A percentile compares a stretch with the other conserved stretches of the same genome.
These are phyloP conservation scores for Setaria italica DNA, from an alignment of 202 grass and related monocot species.

Conservation along the genomic window DNA sequence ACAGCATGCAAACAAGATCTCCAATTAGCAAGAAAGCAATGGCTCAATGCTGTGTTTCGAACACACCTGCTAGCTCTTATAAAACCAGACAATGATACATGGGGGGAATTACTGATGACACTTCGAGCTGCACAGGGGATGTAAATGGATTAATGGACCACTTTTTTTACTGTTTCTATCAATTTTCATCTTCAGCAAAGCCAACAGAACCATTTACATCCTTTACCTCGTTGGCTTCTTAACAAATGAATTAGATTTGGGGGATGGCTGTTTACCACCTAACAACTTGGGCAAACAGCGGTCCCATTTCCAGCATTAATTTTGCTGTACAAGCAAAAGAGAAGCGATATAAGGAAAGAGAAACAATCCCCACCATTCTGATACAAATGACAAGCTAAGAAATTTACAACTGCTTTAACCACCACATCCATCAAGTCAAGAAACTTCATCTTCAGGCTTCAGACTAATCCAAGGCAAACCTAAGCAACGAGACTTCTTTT, in stretches of 20 bases:
- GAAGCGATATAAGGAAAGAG: slow-evolving; percentile 13
- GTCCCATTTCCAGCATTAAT: slow-evolving; percentile 54
- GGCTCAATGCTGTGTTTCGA: no score
- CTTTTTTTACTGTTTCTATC: neutral
- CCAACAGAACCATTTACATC: slow-evolving; percentile 56
- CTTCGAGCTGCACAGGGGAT: neutral
- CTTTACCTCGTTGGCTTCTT: slow-evolving; percentile 32
- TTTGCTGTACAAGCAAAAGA: slow-evolving; percentile 54
- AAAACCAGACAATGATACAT: neutral
- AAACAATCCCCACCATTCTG: slow-evolving; percentile 36
- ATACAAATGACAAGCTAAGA: slow-evolving; percentile 34
- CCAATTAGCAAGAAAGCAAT: no score
- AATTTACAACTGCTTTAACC: slow-evolving; percentile 51
- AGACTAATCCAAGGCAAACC: slow-evolving; percentile 39
- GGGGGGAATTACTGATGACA: neutral
- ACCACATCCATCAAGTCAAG: slow-evolving; percentile 45
- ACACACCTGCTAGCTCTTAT: no score
- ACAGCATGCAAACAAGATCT: no score
- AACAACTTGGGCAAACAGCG: slow-evolving; percentile 49
- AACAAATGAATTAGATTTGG: slow-evolving; percentile 65
- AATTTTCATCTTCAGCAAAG: slow-evolving; percentile 33
- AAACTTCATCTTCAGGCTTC: slow-evolving; percentile 44
- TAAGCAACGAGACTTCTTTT: neutral
- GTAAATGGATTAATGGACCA: neutral
- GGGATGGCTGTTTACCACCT: slow-evolving; percentile 38